phyloP scores from a whole-genome alignment of 768 basidiomycete species.

The Tricholoma bakamatsutake region DNA sequence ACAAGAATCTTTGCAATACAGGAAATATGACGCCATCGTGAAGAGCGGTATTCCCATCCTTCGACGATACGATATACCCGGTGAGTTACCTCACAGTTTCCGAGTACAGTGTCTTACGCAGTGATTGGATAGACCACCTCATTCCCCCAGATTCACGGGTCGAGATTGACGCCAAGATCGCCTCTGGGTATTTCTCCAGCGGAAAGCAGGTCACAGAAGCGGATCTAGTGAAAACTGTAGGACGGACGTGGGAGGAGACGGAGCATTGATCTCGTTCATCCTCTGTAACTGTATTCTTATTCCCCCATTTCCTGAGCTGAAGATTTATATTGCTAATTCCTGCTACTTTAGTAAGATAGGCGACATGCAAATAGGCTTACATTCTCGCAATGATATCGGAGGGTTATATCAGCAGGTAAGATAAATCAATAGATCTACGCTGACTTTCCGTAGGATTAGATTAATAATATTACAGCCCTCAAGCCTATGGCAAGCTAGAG shows the following conservation, averaged over 20 bases:
- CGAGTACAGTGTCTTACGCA: not conserved
- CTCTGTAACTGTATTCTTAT: no score
- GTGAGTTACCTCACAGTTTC: constrained; percentile 27
- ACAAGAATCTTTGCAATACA: constrained; percentile 17
- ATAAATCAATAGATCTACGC: no score
- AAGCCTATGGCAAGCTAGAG: no score
- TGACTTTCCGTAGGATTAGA: no score
- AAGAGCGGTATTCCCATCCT: constrained; percentile 79
- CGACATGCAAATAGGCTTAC: no score
- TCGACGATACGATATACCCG: constrained; percentile 83
- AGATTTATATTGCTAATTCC: no score
- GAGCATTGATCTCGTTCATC: constrained; percentile 47
- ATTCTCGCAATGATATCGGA: no score
- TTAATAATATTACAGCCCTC: no score
- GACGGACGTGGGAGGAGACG: constrained; percentile 86
- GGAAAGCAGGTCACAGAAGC: constrained; percentile 71
- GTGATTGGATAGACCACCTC: constrained; percentile 53
- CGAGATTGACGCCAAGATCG: constrained; percentile 96
- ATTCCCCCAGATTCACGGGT: constrained; percentile 88
- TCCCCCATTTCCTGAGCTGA: no score
- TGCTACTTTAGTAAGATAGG: no score
- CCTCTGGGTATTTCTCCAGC: constrained; percentile 86
- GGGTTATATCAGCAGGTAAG: no score
- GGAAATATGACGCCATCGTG: constrained; percentile 95
- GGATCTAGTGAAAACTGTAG: constrained; percentile 82